Evolutionary conservation across 306 rosid species (phyloP), one percentile per base, ranked within the genome.

Genomic region (Trichosanthes cucumerina): DNA sequence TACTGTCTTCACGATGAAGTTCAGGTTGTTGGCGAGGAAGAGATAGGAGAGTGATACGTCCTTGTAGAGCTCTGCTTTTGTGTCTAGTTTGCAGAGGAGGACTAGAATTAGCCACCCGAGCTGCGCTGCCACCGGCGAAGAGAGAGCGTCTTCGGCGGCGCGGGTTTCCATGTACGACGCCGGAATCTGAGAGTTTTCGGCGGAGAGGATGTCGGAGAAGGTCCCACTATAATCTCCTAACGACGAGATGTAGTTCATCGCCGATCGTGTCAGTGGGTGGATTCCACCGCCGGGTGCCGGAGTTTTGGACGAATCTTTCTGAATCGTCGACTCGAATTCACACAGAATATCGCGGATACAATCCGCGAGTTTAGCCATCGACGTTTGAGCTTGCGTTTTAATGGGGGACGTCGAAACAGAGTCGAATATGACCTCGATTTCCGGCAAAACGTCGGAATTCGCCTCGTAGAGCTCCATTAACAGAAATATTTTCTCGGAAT

Each of bases 51-150:
- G 41, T 0, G 90, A 63, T 9, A 68, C 90, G 77, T 89, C 89
- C 74, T 77, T 89, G 83, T 85, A 85, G 9, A 75, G 62, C 80
- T 78, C 81, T 24, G 89, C 88, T 80, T 87, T 87, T 53, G 38
- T 64, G 54, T 89, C 89, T 3, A 87, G 86, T 78, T 89, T 89
- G 81, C 92, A 83, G 41, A 89, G 10, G 39, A 89, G 92, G 81
- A 82, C 87, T 38, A 87, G 66, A 52, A 87, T 72, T 46, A 89
- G 87, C 86, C 90, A 85, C 34, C 89, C 87, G n/a, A 87, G 44
- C 57, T 85, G 85, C 60, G 83, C 65, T 4, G 88, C 77, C 5
- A 49, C 81, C 12, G 84, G 59, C 19, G 79, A 74, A 4, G 88
- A 65, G 3, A 85, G 19, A 3, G 69, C 57, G 19, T 84, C 86